These are phyloP conservation scores for Gamarada debralockiae DNA, from an alignment of 495 filamentous ascomycete genomes.

Conservation along the genomic window DNA sequence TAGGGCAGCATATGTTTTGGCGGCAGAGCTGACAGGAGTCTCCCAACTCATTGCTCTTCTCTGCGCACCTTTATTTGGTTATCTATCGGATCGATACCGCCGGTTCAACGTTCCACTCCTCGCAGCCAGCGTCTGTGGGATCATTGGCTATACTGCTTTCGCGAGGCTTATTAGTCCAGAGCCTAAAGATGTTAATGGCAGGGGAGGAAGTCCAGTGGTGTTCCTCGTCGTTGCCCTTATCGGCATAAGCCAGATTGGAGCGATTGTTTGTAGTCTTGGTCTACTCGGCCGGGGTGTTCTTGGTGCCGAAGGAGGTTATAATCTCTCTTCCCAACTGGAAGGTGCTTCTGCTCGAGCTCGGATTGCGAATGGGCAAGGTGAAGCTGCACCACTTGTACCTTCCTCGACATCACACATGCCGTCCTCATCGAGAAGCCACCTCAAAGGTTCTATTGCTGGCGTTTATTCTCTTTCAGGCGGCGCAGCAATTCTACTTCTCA, in stretches of 20 bases:
- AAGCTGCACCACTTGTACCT: conserved; percentile 15
- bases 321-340: conserved; percentile 21
- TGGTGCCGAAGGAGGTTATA: conserved; percentile 38
- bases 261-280: conserved; percentile 89
- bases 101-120: conserved; percentile 71
- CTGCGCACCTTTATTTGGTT: conserved; percentile 84
- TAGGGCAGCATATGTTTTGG: conserved; percentile 76
- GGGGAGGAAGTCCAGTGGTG: conserved; percentile 58
- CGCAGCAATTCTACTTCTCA: conserved; percentile 85
- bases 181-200: conserved; percentile 48
- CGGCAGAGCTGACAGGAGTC: conserved; percentile 78
- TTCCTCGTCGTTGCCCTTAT: conserved; percentile 76
- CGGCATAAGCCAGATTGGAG: conserved; percentile 88
- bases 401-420: not conserved
- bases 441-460: conserved; percentile 92
- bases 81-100: conserved; percentile 56
- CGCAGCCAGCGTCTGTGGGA: conserved; percentile 62
- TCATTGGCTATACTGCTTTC: conserved; percentile 73
- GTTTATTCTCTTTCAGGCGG: conserved; percentile 90
- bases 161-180: conserved; percentile 68
- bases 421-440: conserved; percentile 33
- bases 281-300: conserved; percentile 78
- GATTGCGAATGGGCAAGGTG: not conserved
- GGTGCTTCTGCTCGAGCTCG: not conserved
- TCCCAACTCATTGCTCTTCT: conserved; percentile 84